Evolutionary conservation across 208 protist species (phyloP), one percentile per base, ranked within the genome.

Genomic region (Acanthamoeba pearcei): DNA sequence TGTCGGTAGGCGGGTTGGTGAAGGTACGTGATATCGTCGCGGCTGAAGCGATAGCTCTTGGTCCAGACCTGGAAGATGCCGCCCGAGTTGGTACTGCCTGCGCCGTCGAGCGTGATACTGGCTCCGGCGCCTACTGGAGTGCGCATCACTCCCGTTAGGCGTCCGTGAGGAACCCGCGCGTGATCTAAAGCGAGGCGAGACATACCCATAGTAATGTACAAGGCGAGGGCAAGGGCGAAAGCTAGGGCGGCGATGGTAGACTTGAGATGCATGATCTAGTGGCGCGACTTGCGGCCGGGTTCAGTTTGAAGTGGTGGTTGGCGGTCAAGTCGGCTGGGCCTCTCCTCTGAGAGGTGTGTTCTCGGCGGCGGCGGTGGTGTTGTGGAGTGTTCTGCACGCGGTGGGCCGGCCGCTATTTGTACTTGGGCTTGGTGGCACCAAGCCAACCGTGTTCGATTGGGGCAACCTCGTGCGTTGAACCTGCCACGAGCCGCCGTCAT

Each of bases 21-120:
- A 27, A 76, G 5, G 42, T 83, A 83, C 76, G 42, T 83, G 46
- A 83, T 55, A 42, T 83, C 76, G 53, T 83, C 76, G 32, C 76
- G 76, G 22, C 13, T n/a, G 76, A 55, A 83, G 38, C 42, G 32
- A 32, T 83, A 83, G 76, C 76, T 32, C 42, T 46, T 83, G 19
- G 76, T 83, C 76, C 76, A 83, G 19, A 83, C 76, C 22, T 53
- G 5, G 13, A 83, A 55, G 19, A 83, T n/a, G 13, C 42, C 46
- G 13, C 24, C 76, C 8, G 76, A 83, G 76, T 83, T 83, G 42
- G 76, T n/a, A n/a, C 76, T 83, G 5, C 76, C 76, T 9, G 76
- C 76, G 9, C 76, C 76, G 19, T 55, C 24, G 19, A 83, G 42
- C 12, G 35, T 49, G 19, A 83, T 42, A 55, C 42, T 57, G 15